Percentiles rank a stretch among this genome's conserved stretches.
Evolutionary conservation across 345 rosid genomes (phyloP).

Genomic region (Sisymbrium irio): DNA sequence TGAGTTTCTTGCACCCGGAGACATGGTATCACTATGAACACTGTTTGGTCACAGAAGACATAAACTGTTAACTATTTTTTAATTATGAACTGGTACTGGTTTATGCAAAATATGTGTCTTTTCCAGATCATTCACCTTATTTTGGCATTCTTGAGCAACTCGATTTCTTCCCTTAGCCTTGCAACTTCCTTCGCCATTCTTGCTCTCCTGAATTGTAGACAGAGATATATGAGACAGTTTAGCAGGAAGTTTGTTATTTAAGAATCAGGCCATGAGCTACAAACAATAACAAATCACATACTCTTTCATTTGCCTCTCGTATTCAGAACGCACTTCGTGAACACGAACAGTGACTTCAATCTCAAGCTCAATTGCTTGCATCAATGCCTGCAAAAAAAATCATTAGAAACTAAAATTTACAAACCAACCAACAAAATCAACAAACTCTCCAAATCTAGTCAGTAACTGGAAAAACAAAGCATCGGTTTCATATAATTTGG

Average conservation of each 20-base stretch:
- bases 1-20: constrained; percentile 97
- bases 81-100: neutral
- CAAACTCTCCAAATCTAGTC: constrained; percentile 8
- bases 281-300: constrained; percentile 42
- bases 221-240: constrained; percentile 13
- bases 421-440: constrained; percentile 17
- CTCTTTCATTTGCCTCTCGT: constrained; percentile 94
- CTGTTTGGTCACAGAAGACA: constrained; percentile 42
- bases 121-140: constrained; percentile 48
- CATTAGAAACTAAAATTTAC: neutral
- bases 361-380: constrained; percentile 92
- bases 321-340: constrained; percentile 89
- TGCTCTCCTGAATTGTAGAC: constrained; percentile 62
- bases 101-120: neutral
- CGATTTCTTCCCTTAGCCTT: constrained; percentile 74
- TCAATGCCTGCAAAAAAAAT: constrained; percentile 58
- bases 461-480: neutral
- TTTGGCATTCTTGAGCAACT: constrained; percentile 51
- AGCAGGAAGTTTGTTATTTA: neutral
- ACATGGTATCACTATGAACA: constrained; percentile 53
- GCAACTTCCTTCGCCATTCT: constrained; percentile 88
- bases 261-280: constrained; percentile 1
- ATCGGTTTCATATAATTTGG: constrained; percentile 13
- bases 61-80: constrained; percentile 8
- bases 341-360: constrained; percentile 89